Conservation (phyloP, 208 protist genomes). For the Trypanosoma congolense region DNA sequence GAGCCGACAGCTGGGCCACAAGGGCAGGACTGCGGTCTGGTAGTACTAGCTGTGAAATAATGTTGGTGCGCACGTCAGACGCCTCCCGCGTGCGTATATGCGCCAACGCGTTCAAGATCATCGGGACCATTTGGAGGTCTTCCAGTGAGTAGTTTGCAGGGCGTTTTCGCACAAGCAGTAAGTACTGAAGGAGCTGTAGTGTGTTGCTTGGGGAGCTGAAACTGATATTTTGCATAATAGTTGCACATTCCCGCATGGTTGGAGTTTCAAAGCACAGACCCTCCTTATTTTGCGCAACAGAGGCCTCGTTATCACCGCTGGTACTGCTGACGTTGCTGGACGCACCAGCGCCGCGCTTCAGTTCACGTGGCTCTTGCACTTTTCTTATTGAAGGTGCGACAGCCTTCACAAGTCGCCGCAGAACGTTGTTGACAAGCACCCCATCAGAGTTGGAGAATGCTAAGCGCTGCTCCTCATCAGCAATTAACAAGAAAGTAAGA, state of each 20-base stretch:
- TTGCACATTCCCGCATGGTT: conserved; percentile 20
- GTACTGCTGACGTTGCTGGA: too few relatives aligned
- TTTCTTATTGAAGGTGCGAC: conserved; percentile 3
- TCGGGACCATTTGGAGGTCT: conserved; percentile 19
- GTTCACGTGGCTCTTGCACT: neutral
- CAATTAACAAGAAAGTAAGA: conserved; percentile 36
- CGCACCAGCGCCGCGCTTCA: too few relatives aligned
- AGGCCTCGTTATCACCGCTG: too few relatives aligned
- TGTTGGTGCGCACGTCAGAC: neutral
- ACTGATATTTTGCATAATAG: conserved; percentile 37
- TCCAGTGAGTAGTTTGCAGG: conserved; percentile 16
- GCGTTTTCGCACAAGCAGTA: conserved; percentile 20
- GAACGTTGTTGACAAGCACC: conserved; percentile 21
- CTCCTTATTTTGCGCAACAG: too few relatives aligned
- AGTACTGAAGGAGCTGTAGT: conserved; percentile 30
- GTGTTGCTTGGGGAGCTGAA: conserved; percentile 13
- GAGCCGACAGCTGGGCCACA: conserved; percentile 14
- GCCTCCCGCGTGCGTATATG: conserved; percentile 14
- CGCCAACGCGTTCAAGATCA: conserved; percentile 17
- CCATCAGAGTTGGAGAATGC: conserved; percentile 20
- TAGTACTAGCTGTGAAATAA: conserved; percentile 8
- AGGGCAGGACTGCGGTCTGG: conserved; percentile 12
- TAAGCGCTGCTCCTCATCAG: conserved; percentile 20
- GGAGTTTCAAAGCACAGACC: too few relatives aligned
- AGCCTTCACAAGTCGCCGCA: conserved; percentile 17